phyloP scores from a whole-genome alignment of 305 asterid genomes.

The Rubia balearica region DNA sequence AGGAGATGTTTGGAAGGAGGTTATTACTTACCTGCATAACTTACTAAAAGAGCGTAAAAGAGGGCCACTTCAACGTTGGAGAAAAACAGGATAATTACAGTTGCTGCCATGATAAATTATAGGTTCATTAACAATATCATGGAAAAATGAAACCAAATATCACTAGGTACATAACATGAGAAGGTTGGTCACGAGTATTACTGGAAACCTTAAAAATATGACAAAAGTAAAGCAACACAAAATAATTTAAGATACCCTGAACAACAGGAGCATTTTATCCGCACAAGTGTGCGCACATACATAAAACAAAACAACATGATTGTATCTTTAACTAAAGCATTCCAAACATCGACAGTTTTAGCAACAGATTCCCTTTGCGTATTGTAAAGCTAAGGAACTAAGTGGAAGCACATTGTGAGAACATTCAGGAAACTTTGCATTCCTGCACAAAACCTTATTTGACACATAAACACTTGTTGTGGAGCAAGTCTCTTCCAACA shows the following conservation, averaged over 20 bases:
- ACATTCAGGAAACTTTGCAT: neutral
- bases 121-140: constrained; percentile 20
- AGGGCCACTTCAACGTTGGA: constrained; percentile 67
- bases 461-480: neutral
- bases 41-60: constrained; percentile 48
- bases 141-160: neutral
- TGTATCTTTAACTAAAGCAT: neutral
- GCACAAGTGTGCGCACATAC: no score
- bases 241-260: neutral
- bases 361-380: neutral
- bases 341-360: neutral
- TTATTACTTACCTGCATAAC: constrained; percentile 58
- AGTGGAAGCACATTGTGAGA: neutral
- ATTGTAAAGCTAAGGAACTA: neutral
- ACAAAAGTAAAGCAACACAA: neutral
- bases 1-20: neutral
- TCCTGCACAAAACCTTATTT: neutral
- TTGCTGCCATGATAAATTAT: constrained; percentile 40
- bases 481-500: neutral
- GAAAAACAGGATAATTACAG: constrained; percentile 48
- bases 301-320: neutral
- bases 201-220: neutral
- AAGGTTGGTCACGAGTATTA: neutral
- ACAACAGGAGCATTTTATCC: neutral
- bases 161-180: neutral